phyloP scores from a whole-genome alignment of 2,329 filamentous ascomycete genomes.

The Elsinoe ampelina region DNA sequence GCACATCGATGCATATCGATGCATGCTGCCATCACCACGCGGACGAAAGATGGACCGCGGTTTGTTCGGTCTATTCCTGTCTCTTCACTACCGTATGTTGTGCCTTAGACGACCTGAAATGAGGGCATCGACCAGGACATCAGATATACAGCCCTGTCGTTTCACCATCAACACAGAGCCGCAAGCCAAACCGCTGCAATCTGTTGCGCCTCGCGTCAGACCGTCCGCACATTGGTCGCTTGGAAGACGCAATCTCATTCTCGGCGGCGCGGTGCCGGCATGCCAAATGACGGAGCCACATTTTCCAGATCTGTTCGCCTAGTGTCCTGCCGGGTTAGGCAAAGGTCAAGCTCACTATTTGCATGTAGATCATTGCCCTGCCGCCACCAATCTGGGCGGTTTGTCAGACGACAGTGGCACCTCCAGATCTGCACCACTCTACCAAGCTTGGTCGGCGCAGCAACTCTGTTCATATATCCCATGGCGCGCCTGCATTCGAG shows the following conservation, averaged over 20 bases:
- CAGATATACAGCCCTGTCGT: slow-evolving; percentile 1
- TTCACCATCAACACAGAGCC: slow-evolving; percentile 2
- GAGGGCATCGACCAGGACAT: neutral
- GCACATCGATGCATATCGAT: slow-evolving; percentile 4
- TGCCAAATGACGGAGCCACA: slow-evolving; percentile 3
- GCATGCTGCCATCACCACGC: neutral
- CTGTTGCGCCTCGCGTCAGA: neutral
- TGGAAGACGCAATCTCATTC: slow-evolving; percentile 6
- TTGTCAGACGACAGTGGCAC: neutral
- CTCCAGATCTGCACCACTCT: slow-evolving; percentile 3
- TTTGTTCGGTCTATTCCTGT: neutral
- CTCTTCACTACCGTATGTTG: neutral
- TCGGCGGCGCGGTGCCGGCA: neutral
- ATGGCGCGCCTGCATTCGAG: neutral
- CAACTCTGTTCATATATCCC: slow-evolving; percentile 3
- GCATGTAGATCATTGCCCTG: slow-evolving; percentile 9
- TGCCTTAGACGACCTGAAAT: neutral
- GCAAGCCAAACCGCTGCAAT: slow-evolving; percentile 3
- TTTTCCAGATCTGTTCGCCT: neutral
- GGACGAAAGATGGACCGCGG: slow-evolving; percentile 5
- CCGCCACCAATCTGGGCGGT: slow-evolving; percentile 5
- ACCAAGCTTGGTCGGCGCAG: slow-evolving; percentile 3
- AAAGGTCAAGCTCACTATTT: slow-evolving; percentile 5
- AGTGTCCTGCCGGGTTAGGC: neutral
- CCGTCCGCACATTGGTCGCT: neutral